Base-by-base conservation (phyloP, 768 basidiomycete species). In the Cystofilobasidium capitatum region DNA sequence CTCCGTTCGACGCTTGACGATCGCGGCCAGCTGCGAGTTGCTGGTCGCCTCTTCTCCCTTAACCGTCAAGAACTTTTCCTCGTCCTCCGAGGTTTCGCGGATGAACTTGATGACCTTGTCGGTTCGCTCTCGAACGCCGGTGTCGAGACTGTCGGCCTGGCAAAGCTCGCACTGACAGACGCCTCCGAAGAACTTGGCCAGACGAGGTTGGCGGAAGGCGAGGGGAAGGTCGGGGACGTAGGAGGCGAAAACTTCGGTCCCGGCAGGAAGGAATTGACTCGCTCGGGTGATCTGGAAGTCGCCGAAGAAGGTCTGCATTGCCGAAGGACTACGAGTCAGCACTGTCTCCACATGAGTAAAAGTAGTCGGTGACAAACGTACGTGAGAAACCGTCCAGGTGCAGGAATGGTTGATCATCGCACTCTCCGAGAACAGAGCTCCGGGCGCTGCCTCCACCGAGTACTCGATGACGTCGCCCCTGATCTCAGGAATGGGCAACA, bases 341-440 rank as follows among this genome's bases (percentile, higher is more conserved):
- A 8, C 12, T 47, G 24, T 17, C 7, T 7, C 10, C n/a, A 9
- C 2, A 29, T 10, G 49, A 3, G 9, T n/a, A 2, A 13, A 26
- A 29, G 5, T 26, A 51, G 20, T 10, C 10, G 40, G 40, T n/a
- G 10, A 29, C n/a, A 16, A 51, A 26, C 49, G 49, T 20, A 51
- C 51, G 51, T 55, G 51, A 2, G 51, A 24, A n/a, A 39, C 33
- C 22, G 61, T 68, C 59, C 61, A 61, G n/a, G 39, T 35, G 39
- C 66, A 68, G n/a, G 59, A 51, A 14, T 61, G 59, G 35, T 68
- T 68, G 54, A 62, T 62, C 66, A 62, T 55, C 29, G 66, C 66
- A 0, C 36, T 42, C 20, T 68, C 66, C 20, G 60, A 62, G 24
- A 68, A 68, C 16, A 68, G 55, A 1, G 66, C 66, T 1, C 60